Evolutionary conservation across 2,329 filamentous ascomycete genomes (phyloP).

Genomic region (Fusarium solani-melongenae): DNA sequence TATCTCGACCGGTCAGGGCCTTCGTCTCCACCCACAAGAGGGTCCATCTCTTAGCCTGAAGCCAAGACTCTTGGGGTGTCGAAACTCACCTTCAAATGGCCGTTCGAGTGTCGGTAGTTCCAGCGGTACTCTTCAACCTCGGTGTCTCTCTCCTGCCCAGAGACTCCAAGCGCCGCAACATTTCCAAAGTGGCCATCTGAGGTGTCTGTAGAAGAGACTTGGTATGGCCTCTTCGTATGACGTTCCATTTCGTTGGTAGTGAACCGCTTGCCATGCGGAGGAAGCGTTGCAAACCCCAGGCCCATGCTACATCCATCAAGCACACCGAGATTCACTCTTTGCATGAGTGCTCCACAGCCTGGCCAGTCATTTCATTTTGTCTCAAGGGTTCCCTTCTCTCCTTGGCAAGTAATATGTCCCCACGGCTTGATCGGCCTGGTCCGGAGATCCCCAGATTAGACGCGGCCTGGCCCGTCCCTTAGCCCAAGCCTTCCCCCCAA

Average conservation of each 20-base stretch:
- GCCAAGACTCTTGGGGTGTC: neutral
- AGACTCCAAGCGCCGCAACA: neutral
- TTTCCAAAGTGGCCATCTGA: neutral
- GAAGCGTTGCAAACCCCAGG: constrained; percentile 1
- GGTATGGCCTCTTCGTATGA: neutral
- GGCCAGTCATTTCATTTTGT: neutral
- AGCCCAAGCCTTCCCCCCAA: constrained; percentile 8
- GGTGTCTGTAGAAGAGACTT: neutral
- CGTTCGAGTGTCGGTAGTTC: neutral
- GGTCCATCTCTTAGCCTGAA: neutral
- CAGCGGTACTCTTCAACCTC: neutral
- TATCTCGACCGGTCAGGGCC: constrained; percentile 1
- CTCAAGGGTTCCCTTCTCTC: neutral
- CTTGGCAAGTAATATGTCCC: neutral
- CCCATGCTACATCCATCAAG: constrained; percentile 3
- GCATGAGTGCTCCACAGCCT: neutral
- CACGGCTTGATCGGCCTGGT: neutral
- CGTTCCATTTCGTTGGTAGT: neutral
- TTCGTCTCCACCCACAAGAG: constrained; percentile 23
- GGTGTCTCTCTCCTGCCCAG: neutral
- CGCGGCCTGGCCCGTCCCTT: constrained; percentile 29
- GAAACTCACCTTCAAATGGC: neutral
- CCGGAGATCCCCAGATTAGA: constrained; percentile 12
- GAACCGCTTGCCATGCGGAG: neutral
- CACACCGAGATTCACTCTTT: neutral